Evolutionary conservation across 1,139 yeast genomes (phyloP), one percentile per base, ranked within the genome.

Genomic region (Geotrichum europaeum): DNA sequence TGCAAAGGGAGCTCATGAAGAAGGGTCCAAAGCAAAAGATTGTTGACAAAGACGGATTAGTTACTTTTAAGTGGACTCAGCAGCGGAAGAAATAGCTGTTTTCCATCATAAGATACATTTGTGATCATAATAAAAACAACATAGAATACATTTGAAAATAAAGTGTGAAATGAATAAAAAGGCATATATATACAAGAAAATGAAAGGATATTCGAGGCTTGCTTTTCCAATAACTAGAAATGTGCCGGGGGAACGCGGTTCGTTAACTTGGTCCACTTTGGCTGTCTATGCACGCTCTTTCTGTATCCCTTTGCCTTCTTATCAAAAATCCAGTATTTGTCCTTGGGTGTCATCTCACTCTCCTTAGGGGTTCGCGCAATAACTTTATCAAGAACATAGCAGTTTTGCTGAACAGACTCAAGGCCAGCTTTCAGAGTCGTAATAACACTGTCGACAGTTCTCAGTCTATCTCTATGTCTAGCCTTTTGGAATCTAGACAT

Each of bases 281-380:
- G 70, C 64, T 67, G 67, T 50, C 71, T 66, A 72, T 94, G 98
- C 32, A 89, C 84, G 66, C 95, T 85, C 77, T 91, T 94, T 77
- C 99, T 84, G 76, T 92, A 94, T 36, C 86, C 86, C 70, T 81
- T 83, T 13, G 85, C 81, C 69, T 85, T 84, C 74, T 83, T 87
- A 76, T 84, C 85, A 76, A 89, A 94, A 0, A 92, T 86, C 59
- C 96, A 86, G 76, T 94, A 94, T 75, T 94, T 94, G 76, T 94
- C 96, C 67, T 77, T 79, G 3, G 96, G 79, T 0, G 75, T 70
- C 97, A 94, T 90, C 64, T 90, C 91, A 51, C 75, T 68, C 70
- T 91, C 97, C 71, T 84, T 87, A 51, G 97, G 97, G 69, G 87
- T 81, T 47, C 80, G 70, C 5, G 74, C 76, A 69, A 82, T 77